Conservation (phyloP, 495 filamentous ascomycete species). For the Lophium mytilinum region DNA sequence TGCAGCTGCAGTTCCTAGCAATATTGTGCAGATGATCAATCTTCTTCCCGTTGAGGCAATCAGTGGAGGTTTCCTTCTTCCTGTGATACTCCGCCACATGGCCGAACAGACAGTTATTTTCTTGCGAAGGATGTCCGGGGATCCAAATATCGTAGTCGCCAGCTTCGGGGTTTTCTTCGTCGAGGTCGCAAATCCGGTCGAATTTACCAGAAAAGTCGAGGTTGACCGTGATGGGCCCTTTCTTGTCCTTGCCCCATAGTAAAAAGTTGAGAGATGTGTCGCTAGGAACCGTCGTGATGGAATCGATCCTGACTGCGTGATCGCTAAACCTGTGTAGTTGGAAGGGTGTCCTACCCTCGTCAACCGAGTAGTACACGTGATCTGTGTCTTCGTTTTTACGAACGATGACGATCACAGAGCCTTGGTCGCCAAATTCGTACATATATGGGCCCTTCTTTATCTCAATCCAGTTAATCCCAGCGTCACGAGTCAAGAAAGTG, state of each 20-base stretch:
- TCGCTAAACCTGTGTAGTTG: slow-evolving; percentile 62
- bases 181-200: slow-evolving; percentile 58
- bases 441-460: slow-evolving; percentile 77
- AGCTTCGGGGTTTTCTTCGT: slow-evolving; percentile 51
- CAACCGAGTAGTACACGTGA: slow-evolving; percentile 62
- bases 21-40: slow-evolving; percentile 62
- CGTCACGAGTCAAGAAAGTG: slow-evolving; percentile 84
- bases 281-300: slow-evolving; percentile 81
- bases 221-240: slow-evolving; percentile 58
- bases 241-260: slow-evolving; percentile 62
- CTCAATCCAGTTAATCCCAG: slow-evolving; percentile 77
- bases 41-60: slow-evolving; percentile 71
- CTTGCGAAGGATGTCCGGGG: slow-evolving; percentile 66
- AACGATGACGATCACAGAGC: slow-evolving; percentile 82
- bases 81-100: slow-evolving; percentile 84
- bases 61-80: slow-evolving; percentile 55
- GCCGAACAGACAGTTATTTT: slow-evolving; percentile 76
- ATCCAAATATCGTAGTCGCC: slow-evolving; percentile 74
- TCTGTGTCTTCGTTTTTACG: slow-evolving; percentile 55
- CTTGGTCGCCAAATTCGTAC: slow-evolving; percentile 93
- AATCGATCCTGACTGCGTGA: slow-evolving; percentile 55
- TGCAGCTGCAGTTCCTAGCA: slow-evolving; percentile 70
- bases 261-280: slow-evolving; percentile 85
- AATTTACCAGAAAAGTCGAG: slow-evolving; percentile 79
- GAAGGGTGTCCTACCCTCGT: slow-evolving; percentile 69